phyloP scores from a whole-genome alignment of 305 asterid genomes.

The Fraxinus sp. region DNA sequence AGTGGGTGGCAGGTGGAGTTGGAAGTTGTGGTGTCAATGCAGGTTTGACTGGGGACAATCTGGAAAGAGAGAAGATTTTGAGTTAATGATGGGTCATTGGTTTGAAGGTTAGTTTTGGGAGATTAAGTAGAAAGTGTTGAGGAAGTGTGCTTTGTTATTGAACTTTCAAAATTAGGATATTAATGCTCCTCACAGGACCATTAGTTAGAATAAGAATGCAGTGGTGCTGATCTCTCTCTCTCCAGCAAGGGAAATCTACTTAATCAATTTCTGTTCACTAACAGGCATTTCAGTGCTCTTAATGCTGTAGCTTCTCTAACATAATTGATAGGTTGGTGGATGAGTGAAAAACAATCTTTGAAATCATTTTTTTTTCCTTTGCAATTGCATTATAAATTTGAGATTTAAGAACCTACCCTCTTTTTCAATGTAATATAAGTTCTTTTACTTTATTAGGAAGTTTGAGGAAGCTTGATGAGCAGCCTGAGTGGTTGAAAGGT shows the following conservation, averaged over 20 bases:
- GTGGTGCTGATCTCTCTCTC: neutral
- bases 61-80: neutral
- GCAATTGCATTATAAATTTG: slow-evolving; percentile 11
- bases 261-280: neutral
- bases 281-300: slow-evolving; percentile 10
- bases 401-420: slow-evolving; percentile 10
- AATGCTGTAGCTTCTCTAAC: neutral
- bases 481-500: slow-evolving; percentile 98
- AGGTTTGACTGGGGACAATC: neutral
- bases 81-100: neutral
- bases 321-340: slow-evolving; percentile 16
- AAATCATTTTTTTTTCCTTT: neutral
- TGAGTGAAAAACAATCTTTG: neutral
- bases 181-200: neutral
- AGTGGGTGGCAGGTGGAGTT: neutral
- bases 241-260: neutral
- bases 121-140: neutral
- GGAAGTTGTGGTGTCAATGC: neutral
- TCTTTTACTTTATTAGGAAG: slow-evolving; percentile 56
- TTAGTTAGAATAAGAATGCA: neutral
- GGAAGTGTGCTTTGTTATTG: neutral
- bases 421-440: slow-evolving; percentile 12
- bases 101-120: neutral
- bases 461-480: slow-evolving; percentile 97
- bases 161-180: neutral